Percentiles rank a stretch among this genome's conserved stretches.
phyloP scores from a whole-genome alignment of 306 rosid species.

The Calophaca sinica region DNA sequence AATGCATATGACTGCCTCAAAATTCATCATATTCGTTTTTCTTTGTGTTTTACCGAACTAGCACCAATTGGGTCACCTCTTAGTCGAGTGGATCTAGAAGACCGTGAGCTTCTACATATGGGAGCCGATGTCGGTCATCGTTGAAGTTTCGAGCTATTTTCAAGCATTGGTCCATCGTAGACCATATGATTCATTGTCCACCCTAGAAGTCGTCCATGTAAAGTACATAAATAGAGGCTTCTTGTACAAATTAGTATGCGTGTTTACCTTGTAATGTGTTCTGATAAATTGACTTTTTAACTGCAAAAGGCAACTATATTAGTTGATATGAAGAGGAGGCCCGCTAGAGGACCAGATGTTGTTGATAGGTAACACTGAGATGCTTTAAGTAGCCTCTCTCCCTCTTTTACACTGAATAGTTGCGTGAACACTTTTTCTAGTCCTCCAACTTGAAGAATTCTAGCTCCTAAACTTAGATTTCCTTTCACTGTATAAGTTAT shows the following conservation, averaged over 20 bases:
- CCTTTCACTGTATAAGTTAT: slow-evolving; percentile 33
- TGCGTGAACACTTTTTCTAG: slow-evolving; percentile 46
- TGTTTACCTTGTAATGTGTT: slow-evolving; percentile 37
- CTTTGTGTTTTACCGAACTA: no score
- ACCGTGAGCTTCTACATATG: no score
- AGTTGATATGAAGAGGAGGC: background rate
- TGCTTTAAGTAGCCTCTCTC: background rate
- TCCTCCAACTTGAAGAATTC: slow-evolving; percentile 39
- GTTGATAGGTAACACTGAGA: background rate
- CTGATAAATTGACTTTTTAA: slow-evolving; percentile 16
- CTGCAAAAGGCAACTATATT: background rate
- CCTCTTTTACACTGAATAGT: background rate
- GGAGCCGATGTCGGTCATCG: no score
- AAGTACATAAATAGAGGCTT: no score
- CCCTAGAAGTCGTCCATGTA: no score
- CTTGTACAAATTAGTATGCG: background rate
- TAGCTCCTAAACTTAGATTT: slow-evolving; percentile 34
- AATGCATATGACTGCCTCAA: no score
- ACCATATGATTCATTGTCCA: no score
- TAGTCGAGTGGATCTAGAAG: no score
- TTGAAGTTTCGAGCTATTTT: no score
- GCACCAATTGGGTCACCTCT: no score
- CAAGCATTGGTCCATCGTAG: no score
- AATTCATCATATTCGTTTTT: no score
- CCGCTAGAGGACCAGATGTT: background rate